A percentile compares a stretch with the other conserved stretches of the same genome.
Conservation (phyloP, 148 eudicot species). For the Polygonum aviculare region DNA sequence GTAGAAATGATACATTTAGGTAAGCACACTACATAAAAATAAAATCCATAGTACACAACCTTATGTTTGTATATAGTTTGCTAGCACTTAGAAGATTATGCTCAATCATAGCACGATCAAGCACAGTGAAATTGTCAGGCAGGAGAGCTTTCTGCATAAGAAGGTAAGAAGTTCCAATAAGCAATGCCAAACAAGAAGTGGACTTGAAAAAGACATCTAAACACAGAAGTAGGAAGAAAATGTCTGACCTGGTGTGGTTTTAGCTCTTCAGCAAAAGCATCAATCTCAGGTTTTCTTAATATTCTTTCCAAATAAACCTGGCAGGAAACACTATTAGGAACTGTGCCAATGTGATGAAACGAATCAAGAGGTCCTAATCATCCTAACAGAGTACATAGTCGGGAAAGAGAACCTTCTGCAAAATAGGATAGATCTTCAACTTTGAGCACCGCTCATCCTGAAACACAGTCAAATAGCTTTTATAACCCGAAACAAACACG, state of each 20-base stretch:
- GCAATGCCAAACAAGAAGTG: constrained; percentile 3
- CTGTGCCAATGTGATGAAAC: background rate
- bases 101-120: constrained; percentile 99
- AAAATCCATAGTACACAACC: constrained; percentile 27
- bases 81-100: constrained; percentile 98
- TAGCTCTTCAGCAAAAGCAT: constrained; percentile 94
- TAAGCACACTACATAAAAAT: background rate
- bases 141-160: constrained; percentile 73
- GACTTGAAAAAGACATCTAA: background rate
- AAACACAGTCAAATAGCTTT: constrained; percentile 11
- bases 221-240: background rate
- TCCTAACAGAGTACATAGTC: background rate
- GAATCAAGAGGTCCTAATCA: background rate
- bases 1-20: background rate
- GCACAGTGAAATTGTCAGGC: constrained; percentile 92
- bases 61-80: constrained; percentile 94
- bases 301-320: constrained; percentile 97
- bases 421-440: constrained; percentile 89
- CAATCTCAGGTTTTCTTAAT: constrained; percentile 94
- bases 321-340: background rate
- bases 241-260: constrained; percentile 83
- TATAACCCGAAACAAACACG: background rate
- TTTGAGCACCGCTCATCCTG: constrained; percentile 99
- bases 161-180: constrained; percentile 9
- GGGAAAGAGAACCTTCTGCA: constrained; percentile 68